Evolutionary conservation across 371 early-diverging fungal genomes (phyloP).

Genomic region (Syncephalastrum contaminatum): DNA sequence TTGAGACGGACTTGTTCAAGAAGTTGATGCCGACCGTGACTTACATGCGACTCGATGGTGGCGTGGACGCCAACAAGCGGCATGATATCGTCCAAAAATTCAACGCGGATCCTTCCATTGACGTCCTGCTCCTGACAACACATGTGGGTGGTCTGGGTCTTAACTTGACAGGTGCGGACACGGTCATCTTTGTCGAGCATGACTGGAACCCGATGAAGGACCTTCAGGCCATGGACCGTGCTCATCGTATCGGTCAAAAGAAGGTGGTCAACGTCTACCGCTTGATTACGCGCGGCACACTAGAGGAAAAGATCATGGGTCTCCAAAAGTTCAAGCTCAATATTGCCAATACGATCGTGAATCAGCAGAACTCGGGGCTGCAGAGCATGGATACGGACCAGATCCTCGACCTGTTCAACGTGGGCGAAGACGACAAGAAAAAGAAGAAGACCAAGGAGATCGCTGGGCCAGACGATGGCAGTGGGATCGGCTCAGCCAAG

Average conservation of each 20-base stretch:
- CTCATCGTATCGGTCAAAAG: constrained; percentile 97
- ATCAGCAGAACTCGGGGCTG: constrained; percentile 95
- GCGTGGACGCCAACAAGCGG: constrained; percentile 80
- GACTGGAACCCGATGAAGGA: constrained; percentile 99
- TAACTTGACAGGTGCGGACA: constrained; percentile 99
- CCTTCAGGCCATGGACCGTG: constrained; percentile 98
- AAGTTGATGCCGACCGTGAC: constrained; percentile 85
- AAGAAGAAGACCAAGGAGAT: constrained; percentile 36
- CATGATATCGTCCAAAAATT: constrained; percentile 93
- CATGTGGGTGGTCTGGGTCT: constrained; percentile 99
- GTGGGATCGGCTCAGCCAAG: constrained; percentile 55
- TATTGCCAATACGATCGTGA: constrained; percentile 97
- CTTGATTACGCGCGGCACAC: constrained; percentile 85
- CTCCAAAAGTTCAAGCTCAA: constrained; percentile 99
- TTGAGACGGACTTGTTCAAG: constrained; percentile 88
- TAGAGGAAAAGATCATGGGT: constrained; percentile 97
- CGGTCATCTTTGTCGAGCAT: constrained; percentile 99
- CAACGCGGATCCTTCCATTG: constrained; percentile 96
- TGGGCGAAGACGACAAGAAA: constrained; percentile 39
- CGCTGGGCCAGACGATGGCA: constrained; percentile 6
- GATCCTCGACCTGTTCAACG: constrained; percentile 89
- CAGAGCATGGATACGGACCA: constrained; percentile 94
- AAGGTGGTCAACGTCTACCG: constrained; percentile 96
- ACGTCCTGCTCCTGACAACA: constrained; percentile 95
- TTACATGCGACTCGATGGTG: constrained; percentile 97